Conservation (phyloP, 23 red algal genomes). For the Gracilaria caudata region DNA sequence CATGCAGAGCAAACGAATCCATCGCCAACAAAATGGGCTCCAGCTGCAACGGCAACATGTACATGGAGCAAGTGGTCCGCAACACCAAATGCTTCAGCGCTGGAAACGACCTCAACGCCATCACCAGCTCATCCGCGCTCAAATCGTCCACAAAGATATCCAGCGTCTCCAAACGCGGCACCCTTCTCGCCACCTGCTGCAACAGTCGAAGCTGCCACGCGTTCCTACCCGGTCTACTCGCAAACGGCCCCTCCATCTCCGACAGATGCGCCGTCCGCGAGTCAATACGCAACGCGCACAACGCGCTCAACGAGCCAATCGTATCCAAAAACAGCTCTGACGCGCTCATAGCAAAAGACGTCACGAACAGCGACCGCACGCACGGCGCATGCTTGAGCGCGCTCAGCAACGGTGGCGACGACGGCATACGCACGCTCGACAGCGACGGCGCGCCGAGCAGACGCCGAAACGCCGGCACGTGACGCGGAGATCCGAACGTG, state of each 20-base stretch:
- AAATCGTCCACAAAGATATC: slow-evolving; percentile 32
- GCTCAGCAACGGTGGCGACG: neutral
- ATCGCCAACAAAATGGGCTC: slow-evolving; percentile 4
- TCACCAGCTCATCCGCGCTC: neutral
- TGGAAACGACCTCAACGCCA: neutral
- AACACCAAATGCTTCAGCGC: neutral
- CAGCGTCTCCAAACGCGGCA: neutral
- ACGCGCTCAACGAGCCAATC: neutral
- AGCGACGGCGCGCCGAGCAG: neutral
- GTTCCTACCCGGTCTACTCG: neutral
- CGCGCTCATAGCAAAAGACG: neutral
- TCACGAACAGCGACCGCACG: slow-evolving; percentile 20
- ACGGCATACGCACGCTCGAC: neutral
- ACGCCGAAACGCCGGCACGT: neutral
- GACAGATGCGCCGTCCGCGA: slow-evolving; percentile 1
- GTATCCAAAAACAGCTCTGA: neutral
- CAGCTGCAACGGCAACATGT: neutral
- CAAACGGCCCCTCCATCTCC: neutral
- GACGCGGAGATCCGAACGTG: slow-evolving; percentile 22
- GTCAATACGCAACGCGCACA: slow-evolving; percentile 9
- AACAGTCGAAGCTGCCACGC: neutral
- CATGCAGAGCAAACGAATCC: neutral
- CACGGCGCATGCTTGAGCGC: neutral
- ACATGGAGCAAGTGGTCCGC: slow-evolving; percentile 6
- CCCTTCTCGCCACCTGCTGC: neutral